A percentile compares a stretch with the other conserved stretches of the same genome.
Evolutionary conservation across 1,139 yeast species (phyloP).

Genomic region (Hyphopichia fennica): DNA sequence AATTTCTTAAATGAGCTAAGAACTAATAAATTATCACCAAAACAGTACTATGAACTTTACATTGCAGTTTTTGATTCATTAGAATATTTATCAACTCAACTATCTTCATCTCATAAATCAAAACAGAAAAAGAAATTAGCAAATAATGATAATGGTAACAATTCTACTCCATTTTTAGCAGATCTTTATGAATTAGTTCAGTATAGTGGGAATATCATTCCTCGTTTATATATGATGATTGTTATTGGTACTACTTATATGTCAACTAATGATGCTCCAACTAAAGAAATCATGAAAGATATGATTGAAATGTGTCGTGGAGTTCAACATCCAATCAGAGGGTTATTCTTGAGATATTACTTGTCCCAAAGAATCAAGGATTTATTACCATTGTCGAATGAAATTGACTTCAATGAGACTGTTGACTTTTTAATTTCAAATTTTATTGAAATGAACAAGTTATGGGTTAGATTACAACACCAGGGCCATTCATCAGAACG

Average conservation of each 20-base stretch:
- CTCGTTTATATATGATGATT: conserved; percentile 90
- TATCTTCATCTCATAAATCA: conserved; percentile 63
- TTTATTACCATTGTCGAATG: conserved; percentile 50
- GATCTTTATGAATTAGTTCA: conserved; percentile 94
- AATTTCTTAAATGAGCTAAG: conserved; percentile 80
- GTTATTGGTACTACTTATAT: conserved; percentile 92
- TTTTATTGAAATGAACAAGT: conserved; percentile 94
- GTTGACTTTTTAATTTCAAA: conserved; percentile 76
- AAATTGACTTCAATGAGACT: conserved; percentile 60
- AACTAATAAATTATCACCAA: conserved; percentile 75
- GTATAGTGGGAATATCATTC: conserved; percentile 90
- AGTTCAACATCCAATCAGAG: conserved; percentile 93
- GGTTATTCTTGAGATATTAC: conserved; percentile 85
- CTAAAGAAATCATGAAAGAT: conserved; percentile 85
- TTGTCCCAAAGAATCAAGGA: conserved; percentile 82
- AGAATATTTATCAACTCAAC: conserved; percentile 62
- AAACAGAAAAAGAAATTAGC: conserved; percentile 20
- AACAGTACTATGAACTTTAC: conserved; percentile 91
- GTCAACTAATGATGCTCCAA: conserved; percentile 76
- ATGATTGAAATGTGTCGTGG: conserved; percentile 98
- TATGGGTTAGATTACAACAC: conserved; percentile 95
- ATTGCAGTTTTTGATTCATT: conserved; percentile 83
- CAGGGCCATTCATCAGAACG: conserved; percentile 92
- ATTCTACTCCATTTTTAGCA: conserved; percentile 66
- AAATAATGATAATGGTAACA: conserved; percentile 9